A percentile compares a stretch with the other conserved stretches of the same genome.
These are phyloP conservation scores for Agastache rugosa DNA, from an alignment of 257 asterid species.

Conservation along the genomic window DNA sequence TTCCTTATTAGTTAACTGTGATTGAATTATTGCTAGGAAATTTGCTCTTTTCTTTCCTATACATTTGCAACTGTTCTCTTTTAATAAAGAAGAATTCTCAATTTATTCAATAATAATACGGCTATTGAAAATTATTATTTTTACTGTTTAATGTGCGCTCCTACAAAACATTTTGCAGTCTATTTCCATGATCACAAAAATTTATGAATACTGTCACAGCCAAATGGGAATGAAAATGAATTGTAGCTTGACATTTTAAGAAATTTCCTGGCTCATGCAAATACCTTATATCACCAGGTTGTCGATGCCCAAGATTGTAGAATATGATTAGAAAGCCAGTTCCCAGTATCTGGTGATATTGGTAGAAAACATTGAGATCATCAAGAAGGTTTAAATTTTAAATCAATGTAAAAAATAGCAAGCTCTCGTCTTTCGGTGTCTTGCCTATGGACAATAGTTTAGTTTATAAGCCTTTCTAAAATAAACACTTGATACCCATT, in stretches of 20 bases:
- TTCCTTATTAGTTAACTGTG: neutral
- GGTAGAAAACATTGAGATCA: constrained; percentile 20
- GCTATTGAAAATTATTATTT: neutral
- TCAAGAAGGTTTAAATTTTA: neutral
- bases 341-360: constrained; percentile 66
- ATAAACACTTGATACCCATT: neutral
- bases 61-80: too few species aligned
- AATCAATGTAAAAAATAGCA: constrained; percentile 17
- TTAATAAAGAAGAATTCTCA: neutral
- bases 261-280: constrained; percentile 20
- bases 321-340: constrained; percentile 84
- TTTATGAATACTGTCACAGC: neutral
- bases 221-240: constrained; percentile 4
- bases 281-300: constrained; percentile 91
- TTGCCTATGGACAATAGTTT: constrained; percentile 8
- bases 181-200: neutral
- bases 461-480: constrained; percentile 10
- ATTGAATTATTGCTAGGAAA: neutral
- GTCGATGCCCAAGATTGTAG: constrained; percentile 88
- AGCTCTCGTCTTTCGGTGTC: constrained; percentile 17
- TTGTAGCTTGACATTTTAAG: constrained; percentile 5
- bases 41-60: neutral
- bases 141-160: neutral
- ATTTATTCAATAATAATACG: neutral
- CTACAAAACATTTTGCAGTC: constrained; percentile 2